Base-by-base conservation (phyloP, 2,329 filamentous ascomycete genomes). In the Aspergillus ustus region DNA sequence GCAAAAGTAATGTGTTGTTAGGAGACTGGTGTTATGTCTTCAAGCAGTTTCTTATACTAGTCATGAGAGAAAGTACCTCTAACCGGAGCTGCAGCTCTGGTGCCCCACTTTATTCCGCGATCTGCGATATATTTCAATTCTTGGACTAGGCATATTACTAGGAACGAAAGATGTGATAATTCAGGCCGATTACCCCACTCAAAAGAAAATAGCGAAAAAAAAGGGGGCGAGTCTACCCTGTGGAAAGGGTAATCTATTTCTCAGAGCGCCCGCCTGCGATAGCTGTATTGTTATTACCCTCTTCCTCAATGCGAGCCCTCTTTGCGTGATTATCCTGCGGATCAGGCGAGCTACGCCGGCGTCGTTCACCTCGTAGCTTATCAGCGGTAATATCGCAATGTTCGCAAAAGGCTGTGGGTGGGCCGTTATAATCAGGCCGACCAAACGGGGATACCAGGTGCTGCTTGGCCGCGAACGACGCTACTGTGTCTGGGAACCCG, bases 401-500 rank as follows among this genome's bases (percentile, higher is more conserved):
- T 43, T 17, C 31, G 52, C 52, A 63, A 45, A 43, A 40, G n/a
- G 56, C 51, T 51, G 46, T 40, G 40, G 8, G 28, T 7, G 52
- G 57, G 19, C 7, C 13, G 34, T 46, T 37, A 59, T 63, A 19
- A 25, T 63, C 52, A 28, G 48, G 40, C 9, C 57, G 51, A 22
- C 62, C 58, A 51, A 61, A 63, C 37, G 54, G 54, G 52, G 54
- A 34, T 25, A 55, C 15, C 19, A 63, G 44, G 2, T 60, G 50
- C 34, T 61, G 62, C 9, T 40, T 45, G 53, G 46, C 43, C 8
- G 17, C 46, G 48, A 60, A 54, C 11, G 54, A 63, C 31, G 54
- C 49, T 52, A 58, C 20, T 28, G 50, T 59, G 22, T 34, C 37
- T n/a, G 62, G 62, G 40, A 63, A 63, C 19, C 58, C 54, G 45